Evolutionary conservation across 176 grass and related monocot species (phyloP).

Genomic region (Miscanthus lutarioriparius): DNA sequence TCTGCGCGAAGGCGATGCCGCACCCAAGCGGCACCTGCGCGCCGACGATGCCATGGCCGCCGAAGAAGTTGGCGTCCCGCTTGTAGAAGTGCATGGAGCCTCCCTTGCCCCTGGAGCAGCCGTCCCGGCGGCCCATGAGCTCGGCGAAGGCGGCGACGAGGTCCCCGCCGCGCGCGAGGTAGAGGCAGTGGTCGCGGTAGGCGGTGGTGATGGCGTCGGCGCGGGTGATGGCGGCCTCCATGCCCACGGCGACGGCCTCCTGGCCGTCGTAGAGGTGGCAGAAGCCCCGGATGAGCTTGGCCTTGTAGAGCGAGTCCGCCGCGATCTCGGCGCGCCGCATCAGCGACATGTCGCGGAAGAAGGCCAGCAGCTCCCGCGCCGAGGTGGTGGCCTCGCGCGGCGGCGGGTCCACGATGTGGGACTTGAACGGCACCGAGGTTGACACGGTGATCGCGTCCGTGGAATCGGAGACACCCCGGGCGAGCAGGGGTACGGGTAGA

Average conservation of each 20-base stretch:
- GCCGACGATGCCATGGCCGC: constrained; percentile 86
- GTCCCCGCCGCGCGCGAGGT: constrained; percentile 62
- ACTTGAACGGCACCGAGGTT: constrained; percentile 65
- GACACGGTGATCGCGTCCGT: constrained; percentile 51
- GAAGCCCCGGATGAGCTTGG: constrained; percentile 95
- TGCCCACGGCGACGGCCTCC: constrained; percentile 77
- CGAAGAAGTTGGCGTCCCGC: constrained; percentile 72
- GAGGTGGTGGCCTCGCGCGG: constrained; percentile 40
- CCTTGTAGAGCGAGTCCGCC: constrained; percentile 95
- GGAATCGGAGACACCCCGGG: constrained; percentile 21
- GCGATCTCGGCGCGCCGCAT: constrained; percentile 92
- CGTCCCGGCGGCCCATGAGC: constrained; percentile 78
- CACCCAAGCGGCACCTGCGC: constrained; percentile 81
- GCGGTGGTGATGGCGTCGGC: constrained; percentile 78
- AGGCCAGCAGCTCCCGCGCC: constrained; percentile 41
- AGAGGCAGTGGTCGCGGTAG: constrained; percentile 92
- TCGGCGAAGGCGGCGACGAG: constrained; percentile 68
- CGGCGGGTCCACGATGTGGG: constrained; percentile 57
- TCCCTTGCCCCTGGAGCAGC: constrained; percentile 75
- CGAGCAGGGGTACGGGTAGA: not conserved
- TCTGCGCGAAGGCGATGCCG: constrained; percentile 81
- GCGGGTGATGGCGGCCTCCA: constrained; percentile 73
- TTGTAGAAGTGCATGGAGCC: constrained; percentile 98
- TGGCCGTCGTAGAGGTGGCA: constrained; percentile 98
- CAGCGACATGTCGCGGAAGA: constrained; percentile 66